Evolutionary conservation across 75 land plant species (phyloP), one percentile per base, ranked within the genome.

Genomic region (Cupressus sempervirens): DNA sequence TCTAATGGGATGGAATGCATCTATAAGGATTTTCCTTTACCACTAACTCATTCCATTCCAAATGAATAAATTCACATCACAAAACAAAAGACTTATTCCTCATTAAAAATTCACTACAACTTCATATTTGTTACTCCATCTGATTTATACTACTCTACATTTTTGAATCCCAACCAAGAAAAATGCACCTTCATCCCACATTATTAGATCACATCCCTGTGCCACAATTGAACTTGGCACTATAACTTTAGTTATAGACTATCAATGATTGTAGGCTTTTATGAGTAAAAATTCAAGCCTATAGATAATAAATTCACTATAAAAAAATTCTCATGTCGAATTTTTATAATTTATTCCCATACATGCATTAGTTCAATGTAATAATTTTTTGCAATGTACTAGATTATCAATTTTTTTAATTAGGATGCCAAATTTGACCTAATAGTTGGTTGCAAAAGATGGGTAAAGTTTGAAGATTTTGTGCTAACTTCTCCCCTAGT

Each of bases 401-500:
- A 12, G 11, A 70, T 70, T 12, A 2, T 70, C 30, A 70, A 4
- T 70, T 12, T 1, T 32, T 70, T 70, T 0, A 9, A 32, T 10
- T 70, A 70, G 65, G 8, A 30, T 30, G 35, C 32, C 12, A 30
- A 30, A 29, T 32, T 4, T 70, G 74, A 70, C 30, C 11, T 40
- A 5, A 79, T 29, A 45, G 1, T 45, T 79, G 48, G n/a, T 79
- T 45, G 30, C 50, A 79, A 79, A 79, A 43, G 29, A 43, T 79
- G 48, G 23, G 45, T 87, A 85, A 83, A 85, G 48, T 72, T 76
- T 13, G 89, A 88, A 8, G 87, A 82, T 81, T 88, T 88, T 76
- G 91, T 81, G 72, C 90, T 86, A 50, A 81, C 84, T 54, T 84
- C 86, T 84, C 86, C 88, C 38, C 82, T 85, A 67, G 84, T 87